Percentiles rank a stretch among this genome's conserved stretches.
Conservation (phyloP, 2,329 filamentous ascomycete species). For the Xylaria sp. region DNA sequence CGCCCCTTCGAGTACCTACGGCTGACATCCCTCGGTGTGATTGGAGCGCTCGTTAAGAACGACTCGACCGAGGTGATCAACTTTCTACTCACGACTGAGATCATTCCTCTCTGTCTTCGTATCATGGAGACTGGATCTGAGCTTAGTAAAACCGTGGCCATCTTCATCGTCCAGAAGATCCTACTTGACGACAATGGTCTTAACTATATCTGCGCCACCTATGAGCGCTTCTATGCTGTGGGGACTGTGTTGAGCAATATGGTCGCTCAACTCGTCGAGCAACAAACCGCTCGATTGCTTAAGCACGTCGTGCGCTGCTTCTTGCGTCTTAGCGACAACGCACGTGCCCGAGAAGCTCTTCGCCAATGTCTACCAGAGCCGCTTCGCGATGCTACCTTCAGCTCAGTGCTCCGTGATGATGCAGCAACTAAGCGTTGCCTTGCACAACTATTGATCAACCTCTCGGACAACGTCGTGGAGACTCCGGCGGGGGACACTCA, state of each 20-base stretch:
- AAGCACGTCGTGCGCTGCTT: constrained; percentile 99
- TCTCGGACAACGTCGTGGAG: constrained; percentile 85
- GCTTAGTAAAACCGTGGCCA: constrained; percentile 97
- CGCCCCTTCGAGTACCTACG: constrained; percentile 97
- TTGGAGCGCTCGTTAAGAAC: constrained; percentile 97
- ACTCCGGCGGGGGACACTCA: constrained; percentile 41
- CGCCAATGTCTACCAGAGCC: constrained; percentile 96
- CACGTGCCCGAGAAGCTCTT: constrained; percentile 91
- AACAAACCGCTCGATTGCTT: constrained; percentile 92
- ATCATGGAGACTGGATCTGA: constrained; percentile 99
- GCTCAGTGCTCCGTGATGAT: constrained; percentile 93
- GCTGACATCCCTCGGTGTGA: constrained; percentile 93
- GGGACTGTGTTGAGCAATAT: constrained; percentile 98
- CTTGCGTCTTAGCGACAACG: constrained; percentile 93
- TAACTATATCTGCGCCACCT: constrained; percentile 98
- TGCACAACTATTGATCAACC: constrained; percentile 94
- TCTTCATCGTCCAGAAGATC: constrained; percentile 99
- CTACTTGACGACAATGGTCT: constrained; percentile 94
- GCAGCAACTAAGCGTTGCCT: constrained; percentile 97
- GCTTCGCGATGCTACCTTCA: constrained; percentile 98
- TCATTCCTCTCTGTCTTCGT: constrained; percentile 94
- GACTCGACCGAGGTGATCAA: constrained; percentile 99
- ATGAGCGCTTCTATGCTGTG: constrained; percentile 97
- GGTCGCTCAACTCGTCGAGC: constrained; percentile 96
- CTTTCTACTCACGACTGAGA: constrained; percentile 97